Conservation (phyloP, 805 yeast species). For the Candida chauliodis region DNA sequence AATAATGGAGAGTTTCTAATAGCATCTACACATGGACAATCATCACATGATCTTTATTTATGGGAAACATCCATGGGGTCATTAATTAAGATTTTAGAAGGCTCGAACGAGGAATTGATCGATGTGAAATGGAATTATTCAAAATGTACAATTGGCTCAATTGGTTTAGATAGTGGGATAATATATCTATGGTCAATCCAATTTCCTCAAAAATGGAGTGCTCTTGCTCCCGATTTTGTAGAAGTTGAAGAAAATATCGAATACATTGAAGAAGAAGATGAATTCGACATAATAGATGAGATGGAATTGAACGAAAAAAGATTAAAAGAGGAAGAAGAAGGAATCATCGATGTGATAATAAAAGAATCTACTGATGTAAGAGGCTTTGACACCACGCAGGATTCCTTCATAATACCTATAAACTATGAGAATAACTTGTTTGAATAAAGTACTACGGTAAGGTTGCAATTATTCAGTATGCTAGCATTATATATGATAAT, state of each 20-base stretch:
- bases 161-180: constrained; percentile 81
- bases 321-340: constrained; percentile 62
- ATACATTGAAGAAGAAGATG: constrained; percentile 86
- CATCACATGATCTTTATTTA: constrained; percentile 83
- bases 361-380: constrained; percentile 67
- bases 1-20: constrained; percentile 77
- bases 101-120: constrained; percentile 82
- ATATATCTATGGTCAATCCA: constrained; percentile 79
- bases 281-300: constrained; percentile 77
- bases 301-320: constrained; percentile 60
- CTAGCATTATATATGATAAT: no score
- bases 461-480: no score
- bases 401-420: constrained; percentile 62
- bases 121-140: constrained; percentile 85
- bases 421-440: constrained; percentile 20
- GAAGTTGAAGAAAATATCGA: constrained; percentile 90
- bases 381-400: constrained; percentile 52
- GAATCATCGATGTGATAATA: constrained; percentile 61
- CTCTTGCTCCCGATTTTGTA: constrained; percentile 93
- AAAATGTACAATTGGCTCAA: constrained; percentile 71
- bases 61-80: constrained; percentile 93
- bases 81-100: constrained; percentile 84
- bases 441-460: no score
- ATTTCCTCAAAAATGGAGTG: constrained; percentile 92
- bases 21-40: constrained; percentile 79